phyloP scores from a whole-genome alignment of 306 rosid genomes.

The Abrus precatorius region DNA sequence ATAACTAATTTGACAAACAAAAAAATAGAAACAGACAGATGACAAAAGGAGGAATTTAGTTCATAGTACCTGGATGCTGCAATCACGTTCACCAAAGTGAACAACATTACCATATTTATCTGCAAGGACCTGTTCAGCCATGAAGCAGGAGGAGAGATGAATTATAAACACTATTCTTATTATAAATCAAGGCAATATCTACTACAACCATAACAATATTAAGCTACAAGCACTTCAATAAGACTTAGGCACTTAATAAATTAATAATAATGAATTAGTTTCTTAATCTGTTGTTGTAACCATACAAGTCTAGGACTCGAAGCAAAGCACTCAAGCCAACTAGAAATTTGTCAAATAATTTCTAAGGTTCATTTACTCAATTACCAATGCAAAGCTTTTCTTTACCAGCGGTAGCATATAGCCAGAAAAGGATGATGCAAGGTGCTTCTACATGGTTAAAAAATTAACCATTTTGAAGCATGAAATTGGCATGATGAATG shows the following conservation, averaged over 20 bases:
- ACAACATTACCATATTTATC: conserved; percentile 93
- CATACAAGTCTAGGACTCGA: conserved; percentile 20
- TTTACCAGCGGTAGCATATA: background rate
- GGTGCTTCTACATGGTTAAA: background rate
- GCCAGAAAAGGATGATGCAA: background rate
- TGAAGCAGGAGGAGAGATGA: conserved; percentile 32
- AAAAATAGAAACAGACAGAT: conserved; percentile 10
- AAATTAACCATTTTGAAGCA: background rate
- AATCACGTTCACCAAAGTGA: conserved; percentile 99
- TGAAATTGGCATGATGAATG: background rate
- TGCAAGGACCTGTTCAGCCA: conserved; percentile 84
- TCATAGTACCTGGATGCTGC: conserved; percentile 91
- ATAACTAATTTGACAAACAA: conserved; percentile 32
- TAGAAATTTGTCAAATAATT: conserved; percentile 13
- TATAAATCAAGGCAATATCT: conserved; percentile 19
- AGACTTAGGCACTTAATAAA: conserved; percentile 7
- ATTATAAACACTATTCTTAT: conserved; percentile 33
- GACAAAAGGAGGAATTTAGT: conserved; percentile 36
- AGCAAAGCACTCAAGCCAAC: conserved; percentile 25
- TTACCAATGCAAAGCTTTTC: background rate
- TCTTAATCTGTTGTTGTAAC: background rate
- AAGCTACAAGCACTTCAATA: conserved; percentile 27
- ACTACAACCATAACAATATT: background rate
- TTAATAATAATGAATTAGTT: conserved; percentile 8
- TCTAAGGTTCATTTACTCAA: background rate